Percentiles rank a stretch among this genome's conserved stretches.
These are phyloP conservation scores for Acrocalymma vagum DNA, from an alignment of 2,329 filamentous ascomycete genomes.

Conservation along the genomic window DNA sequence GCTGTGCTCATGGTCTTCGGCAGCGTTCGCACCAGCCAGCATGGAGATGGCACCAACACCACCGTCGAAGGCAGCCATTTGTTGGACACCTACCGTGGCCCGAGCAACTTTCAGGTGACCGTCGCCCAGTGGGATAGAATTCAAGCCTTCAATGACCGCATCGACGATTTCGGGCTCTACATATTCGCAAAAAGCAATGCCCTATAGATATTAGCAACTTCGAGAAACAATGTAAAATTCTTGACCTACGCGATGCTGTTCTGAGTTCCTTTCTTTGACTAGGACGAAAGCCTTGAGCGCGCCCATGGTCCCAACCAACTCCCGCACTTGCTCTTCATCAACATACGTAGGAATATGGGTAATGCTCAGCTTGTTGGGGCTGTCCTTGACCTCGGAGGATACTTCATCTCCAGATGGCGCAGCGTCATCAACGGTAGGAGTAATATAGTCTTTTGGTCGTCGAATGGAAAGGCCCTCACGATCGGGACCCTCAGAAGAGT, in stretches of 20 bases:
- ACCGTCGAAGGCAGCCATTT: constrained; percentile 90
- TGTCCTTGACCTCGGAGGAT: constrained; percentile 85
- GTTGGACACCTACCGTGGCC: constrained; percentile 93
- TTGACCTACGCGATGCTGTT: constrained; percentile 80
- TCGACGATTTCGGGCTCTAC: constrained; percentile 78
- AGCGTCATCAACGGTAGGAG: constrained; percentile 72
- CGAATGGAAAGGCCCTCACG: constrained; percentile 74
- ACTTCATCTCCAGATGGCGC: constrained; percentile 79
- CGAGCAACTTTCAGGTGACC: constrained; percentile 84
- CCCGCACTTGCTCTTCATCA: constrained; percentile 88
- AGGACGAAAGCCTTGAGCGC: constrained; percentile 91
- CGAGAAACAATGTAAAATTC: background rate
- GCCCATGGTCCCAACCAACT: constrained; percentile 89
- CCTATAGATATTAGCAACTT: constrained; percentile 63
- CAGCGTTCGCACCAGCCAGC: constrained; percentile 87
- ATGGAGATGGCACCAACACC: constrained; percentile 98
- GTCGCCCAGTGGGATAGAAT: constrained; percentile 92
- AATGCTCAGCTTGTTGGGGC: constrained; percentile 93
- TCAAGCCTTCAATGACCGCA: constrained; percentile 87
- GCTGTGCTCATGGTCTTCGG: constrained; percentile 75
- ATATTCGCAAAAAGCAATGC: constrained; percentile 97
- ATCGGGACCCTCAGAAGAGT: constrained; percentile 60
- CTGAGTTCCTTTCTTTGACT: constrained; percentile 84
- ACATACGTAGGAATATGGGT: constrained; percentile 89
- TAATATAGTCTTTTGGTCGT: constrained; percentile 96